Evolutionary conservation across 2,329 filamentous ascomycete genomes (phyloP), one percentile per base, ranked within the genome.

Genomic region (Stagonosporopsis chrysanthemi): DNA sequence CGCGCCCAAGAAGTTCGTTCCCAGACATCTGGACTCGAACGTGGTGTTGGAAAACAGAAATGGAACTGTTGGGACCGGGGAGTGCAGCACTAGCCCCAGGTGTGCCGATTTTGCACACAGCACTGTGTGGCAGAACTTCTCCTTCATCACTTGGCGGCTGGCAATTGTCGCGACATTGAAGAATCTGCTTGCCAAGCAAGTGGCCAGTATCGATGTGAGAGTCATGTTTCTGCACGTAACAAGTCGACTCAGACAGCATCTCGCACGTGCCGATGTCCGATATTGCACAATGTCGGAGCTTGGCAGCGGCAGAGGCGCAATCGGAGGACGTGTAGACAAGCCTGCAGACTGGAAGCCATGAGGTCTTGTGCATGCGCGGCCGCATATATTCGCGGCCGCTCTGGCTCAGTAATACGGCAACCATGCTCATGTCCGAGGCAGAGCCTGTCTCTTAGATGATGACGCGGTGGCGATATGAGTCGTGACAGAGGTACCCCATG

Each of bases 221-320:
- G 54, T 52, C 54, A 56, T 52, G 54, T 52, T 51, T 56, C 33
- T 41, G 47, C 53, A 52, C 54, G 54, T 43, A 52, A 56, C 22
- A 42, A 14, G 29, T 47, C 42, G 42, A 4, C 24, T 49, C 46
- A 50, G 19, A 52, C 38, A 26, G 24, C 28, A 36, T 38, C 23
- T 38, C 42, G 53, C 23, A 51, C 15, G 36, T 38, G 41, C 28
- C 52, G 17, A 33, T 24, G 29, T 47, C 35, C 14, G 47, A 52
- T 11, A 47, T 52, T 45, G 41, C 28, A 42, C 47, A 47, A 52
- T 38, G 38, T 56, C 54, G 54, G 54, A 43, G 47, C 54, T 56
- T 56, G 54, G 54, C 54, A 19, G 47, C 54, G 54, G 54, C 42
- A 52, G 43, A 22, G 54, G 47, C 47, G 53, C 53, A 46, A 47